These are phyloP conservation scores for Cupressus sempervirens DNA, from an alignment of 75 land plant species.

Conservation along the genomic window DNA sequence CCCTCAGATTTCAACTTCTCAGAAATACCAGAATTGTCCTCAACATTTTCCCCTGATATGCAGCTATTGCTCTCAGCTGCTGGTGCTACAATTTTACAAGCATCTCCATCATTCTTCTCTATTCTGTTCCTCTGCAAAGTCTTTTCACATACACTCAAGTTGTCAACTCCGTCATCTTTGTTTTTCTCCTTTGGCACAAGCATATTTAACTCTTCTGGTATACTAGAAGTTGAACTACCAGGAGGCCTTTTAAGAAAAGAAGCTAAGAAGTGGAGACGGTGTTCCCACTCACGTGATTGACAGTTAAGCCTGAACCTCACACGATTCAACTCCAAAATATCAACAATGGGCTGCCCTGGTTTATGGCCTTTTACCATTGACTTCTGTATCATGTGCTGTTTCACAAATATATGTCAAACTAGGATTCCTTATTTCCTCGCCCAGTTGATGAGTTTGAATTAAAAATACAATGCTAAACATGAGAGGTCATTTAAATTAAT, in stretches of 20 bases:
- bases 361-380: constrained; percentile 25
- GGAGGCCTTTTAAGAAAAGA: constrained; percentile 23
- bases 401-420: constrained; percentile 7
- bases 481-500: not conserved
- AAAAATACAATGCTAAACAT: not conserved
- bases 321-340: constrained; percentile 70
- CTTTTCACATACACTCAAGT: not conserved
- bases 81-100: not conserved
- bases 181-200: not conserved
- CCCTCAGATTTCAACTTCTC: not conserved
- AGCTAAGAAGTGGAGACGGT: constrained; percentile 34
- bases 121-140: not conserved
- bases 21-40: not conserved
- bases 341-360: constrained; percentile 46
- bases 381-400: constrained; percentile 49
- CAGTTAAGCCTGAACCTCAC: constrained; percentile 49
- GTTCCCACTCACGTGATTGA: constrained; percentile 61
- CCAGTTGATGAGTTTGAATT: not conserved
- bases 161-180: not conserved
- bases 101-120: constrained; percentile 6
- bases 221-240: constrained; percentile 21
- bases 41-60: not conserved
- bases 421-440: not conserved
- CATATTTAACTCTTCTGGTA: constrained; percentile 12
- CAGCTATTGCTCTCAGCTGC: not conserved